phyloP scores from a whole-genome alignment of 2,329 filamentous ascomycete species.

The Epichloe scottii region DNA sequence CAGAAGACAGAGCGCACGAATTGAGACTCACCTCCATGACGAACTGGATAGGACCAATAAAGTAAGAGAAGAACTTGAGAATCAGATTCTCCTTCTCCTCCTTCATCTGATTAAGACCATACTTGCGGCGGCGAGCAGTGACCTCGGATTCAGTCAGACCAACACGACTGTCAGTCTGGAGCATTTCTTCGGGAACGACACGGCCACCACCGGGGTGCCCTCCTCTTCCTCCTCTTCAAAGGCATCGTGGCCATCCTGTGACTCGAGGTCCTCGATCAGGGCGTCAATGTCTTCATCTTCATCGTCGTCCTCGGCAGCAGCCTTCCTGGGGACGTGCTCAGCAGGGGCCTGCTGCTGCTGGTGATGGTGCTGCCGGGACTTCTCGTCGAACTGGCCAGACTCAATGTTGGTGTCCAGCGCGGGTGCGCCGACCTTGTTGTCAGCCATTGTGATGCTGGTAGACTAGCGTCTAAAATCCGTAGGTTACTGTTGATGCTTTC shows the following conservation, averaged over 20 bases:
- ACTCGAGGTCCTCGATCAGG: constrained; percentile 79
- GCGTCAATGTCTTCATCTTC: constrained; percentile 71
- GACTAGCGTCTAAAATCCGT: background rate
- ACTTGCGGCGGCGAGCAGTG: constrained; percentile 49
- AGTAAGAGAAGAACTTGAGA: constrained; percentile 73
- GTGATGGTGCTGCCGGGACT: constrained; percentile 26
- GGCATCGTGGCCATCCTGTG: constrained; percentile 57
- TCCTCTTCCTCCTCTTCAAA: constrained; percentile 49
- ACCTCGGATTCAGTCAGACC: constrained; percentile 67
- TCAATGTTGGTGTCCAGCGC: constrained; percentile 53
- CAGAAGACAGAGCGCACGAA: background rate
- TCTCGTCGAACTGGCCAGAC: constrained; percentile 53
- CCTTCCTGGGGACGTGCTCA: constrained; percentile 24
- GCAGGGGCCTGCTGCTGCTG: constrained; percentile 13
- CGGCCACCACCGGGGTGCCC: constrained; percentile 40
- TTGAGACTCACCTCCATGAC: constrained; percentile 67
- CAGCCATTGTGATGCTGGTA: constrained; percentile 33
- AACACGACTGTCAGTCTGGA: constrained; percentile 60
- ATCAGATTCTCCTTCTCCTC: constrained; percentile 79
- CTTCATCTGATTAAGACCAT: constrained; percentile 80
- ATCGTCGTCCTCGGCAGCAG: constrained; percentile 51
- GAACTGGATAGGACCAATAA: constrained; percentile 82
- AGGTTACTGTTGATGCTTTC: background rate
- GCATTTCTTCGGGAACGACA: constrained; percentile 57
- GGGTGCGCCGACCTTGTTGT: constrained; percentile 39